Evolutionary conservation across 345 rosid species (phyloP).

Genomic region (Lepidium sativum): DNA sequence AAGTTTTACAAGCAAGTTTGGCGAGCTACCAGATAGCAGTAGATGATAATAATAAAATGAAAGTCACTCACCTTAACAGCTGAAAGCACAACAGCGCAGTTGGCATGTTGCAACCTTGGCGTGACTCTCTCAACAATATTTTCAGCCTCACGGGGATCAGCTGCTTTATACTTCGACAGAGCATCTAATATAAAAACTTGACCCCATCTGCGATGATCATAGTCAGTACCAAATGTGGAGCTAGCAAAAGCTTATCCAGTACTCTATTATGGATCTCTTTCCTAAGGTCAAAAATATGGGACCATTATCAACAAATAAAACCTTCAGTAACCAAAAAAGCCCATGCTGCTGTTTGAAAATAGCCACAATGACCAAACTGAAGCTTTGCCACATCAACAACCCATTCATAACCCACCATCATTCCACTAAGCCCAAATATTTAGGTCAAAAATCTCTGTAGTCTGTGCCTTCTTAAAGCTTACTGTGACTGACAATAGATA

Average conservation of each 20-base stretch:
- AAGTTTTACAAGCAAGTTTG: slow-evolving; percentile 10
- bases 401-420: not conserved
- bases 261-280: not conserved
- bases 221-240: not conserved
- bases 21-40: not conserved
- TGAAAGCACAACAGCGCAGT: slow-evolving; percentile 98
- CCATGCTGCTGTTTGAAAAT: not conserved
- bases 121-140: slow-evolving; percentile 98
- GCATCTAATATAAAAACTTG: slow-evolving; percentile 99
- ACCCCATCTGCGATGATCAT: slow-evolving; percentile 72
- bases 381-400: not conserved
- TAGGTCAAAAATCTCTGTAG: not conserved
- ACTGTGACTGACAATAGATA: not conserved
- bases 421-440: not conserved
- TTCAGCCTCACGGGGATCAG: slow-evolving; percentile 99
- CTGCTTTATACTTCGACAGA: slow-evolving; percentile 85
- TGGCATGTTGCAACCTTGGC: slow-evolving; percentile 96
- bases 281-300: not conserved
- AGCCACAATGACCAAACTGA: not conserved
- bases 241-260: slow-evolving; percentile 1
- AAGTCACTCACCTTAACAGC: slow-evolving; percentile 72
- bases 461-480: no score
- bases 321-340: not conserved
- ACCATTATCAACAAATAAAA: not conserved
- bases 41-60: not conserved